Conservation (phyloP, 768 basidiomycete genomes). For the Auricularia sp. region DNA sequence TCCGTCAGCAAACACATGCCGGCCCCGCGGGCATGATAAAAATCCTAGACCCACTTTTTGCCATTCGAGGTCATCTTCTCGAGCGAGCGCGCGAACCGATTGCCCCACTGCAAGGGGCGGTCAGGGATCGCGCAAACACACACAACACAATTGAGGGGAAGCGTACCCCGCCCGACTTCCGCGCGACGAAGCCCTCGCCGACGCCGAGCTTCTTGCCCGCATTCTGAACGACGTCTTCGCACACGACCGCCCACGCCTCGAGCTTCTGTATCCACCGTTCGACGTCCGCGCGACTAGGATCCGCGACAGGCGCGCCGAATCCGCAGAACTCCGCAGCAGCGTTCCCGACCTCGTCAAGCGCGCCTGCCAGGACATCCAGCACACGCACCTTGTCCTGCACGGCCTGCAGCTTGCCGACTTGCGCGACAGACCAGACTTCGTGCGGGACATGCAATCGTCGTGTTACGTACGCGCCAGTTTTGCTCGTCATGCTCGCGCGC, state of each 20-base stretch:
- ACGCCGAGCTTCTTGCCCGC: conserved; percentile 85
- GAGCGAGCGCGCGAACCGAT: conserved; percentile 61
- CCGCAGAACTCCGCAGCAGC: conserved; percentile 68
- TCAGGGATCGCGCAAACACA: conserved; percentile 14
- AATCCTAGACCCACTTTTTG: conserved; percentile 56
- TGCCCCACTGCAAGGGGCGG: conserved; percentile 43
- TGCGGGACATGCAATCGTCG: conserved; percentile 78
- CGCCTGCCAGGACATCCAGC: conserved; percentile 66
- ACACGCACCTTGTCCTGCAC: conserved; percentile 79
- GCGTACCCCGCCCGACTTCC: conserved; percentile 59
- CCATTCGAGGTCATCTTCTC: conserved; percentile 74
- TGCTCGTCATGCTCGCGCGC: conserved; percentile 64
- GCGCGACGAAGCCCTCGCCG: conserved; percentile 76
- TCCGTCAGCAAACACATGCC: conserved; percentile 7
- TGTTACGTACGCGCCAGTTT: conserved; percentile 82
- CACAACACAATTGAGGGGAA: conserved; percentile 18
- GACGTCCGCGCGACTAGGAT: conserved; percentile 48
- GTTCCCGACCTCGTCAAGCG: conserved; percentile 67
- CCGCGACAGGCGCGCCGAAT: conserved; percentile 56
- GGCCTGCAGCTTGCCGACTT: conserved; percentile 76
- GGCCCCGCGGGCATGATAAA: background rate
- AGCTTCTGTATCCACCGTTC: conserved; percentile 69
- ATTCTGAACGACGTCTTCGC: conserved; percentile 69
- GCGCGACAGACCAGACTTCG: conserved; percentile 69
- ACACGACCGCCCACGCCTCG: conserved; percentile 70